phyloP scores from a whole-genome alignment of 169 alveolate species.

The Babesia sp. region DNA sequence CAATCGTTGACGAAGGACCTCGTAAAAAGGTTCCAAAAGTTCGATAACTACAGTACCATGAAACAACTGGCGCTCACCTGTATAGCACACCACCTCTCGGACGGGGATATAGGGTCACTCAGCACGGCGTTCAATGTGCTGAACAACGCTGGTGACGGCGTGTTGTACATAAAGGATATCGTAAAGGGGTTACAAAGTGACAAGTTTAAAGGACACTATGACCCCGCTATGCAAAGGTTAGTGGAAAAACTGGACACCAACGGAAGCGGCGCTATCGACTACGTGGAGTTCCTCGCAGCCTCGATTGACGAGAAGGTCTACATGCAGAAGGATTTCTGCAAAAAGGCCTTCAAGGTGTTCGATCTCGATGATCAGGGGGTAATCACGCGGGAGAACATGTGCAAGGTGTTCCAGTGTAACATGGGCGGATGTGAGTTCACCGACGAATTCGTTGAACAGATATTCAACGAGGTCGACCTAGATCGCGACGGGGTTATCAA shows the following conservation, averaged over 20 bases:
- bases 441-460: constrained; percentile 60
- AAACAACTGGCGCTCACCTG: constrained; percentile 92
- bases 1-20: constrained; percentile 70
- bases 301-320: constrained; percentile 84
- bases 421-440: constrained; percentile 21
- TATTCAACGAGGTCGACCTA: constrained; percentile 73
- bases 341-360: constrained; percentile 89
- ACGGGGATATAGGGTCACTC: constrained; percentile 86
- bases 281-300: constrained; percentile 95
- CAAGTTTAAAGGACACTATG: constrained; percentile 70
- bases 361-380: constrained; percentile 90
- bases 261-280: constrained; percentile 90
- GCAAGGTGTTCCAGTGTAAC: constrained; percentile 54
- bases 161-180: constrained; percentile 72
- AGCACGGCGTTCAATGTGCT: constrained; percentile 86
- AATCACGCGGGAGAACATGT: constrained; percentile 81
- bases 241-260: constrained; percentile 85
- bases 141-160: constrained; percentile 92
- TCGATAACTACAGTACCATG: constrained; percentile 85
- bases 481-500: constrained; percentile 77
- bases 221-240: constrained; percentile 64
- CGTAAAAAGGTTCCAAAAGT: constrained; percentile 82
- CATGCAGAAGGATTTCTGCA: constrained; percentile 83
- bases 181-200: constrained; percentile 68
- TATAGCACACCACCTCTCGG: constrained; percentile 89